These are phyloP conservation scores for Orbilia blumenaviensis DNA, from an alignment of 2,329 filamentous ascomycete genomes.

Conservation along the genomic window DNA sequence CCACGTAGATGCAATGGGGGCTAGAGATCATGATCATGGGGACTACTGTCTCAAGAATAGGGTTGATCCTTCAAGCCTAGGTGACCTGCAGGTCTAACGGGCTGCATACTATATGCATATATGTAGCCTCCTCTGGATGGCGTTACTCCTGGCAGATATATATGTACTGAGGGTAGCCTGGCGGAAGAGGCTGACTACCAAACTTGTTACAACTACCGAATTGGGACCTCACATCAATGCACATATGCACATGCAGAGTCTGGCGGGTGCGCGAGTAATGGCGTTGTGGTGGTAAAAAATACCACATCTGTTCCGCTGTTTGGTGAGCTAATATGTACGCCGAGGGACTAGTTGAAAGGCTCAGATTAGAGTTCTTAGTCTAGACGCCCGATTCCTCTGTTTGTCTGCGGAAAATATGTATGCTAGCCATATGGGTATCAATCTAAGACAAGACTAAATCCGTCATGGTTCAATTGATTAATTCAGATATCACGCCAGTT, in stretches of 20 bases:
- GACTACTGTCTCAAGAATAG: background rate
- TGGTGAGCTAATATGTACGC: background rate
- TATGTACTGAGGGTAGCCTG: background rate
- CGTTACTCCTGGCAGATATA: background rate
- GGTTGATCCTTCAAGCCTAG: background rate
- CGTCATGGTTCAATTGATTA: background rate
- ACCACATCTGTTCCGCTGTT: background rate
- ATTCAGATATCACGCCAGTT: background rate
- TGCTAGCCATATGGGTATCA: background rate
- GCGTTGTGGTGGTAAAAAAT: background rate
- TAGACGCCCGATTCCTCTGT: background rate
- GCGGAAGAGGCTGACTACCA: background rate
- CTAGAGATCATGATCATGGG: background rate
- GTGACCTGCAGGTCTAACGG: background rate
- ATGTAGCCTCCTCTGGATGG: background rate
- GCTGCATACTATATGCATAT: background rate
- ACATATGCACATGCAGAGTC: background rate
- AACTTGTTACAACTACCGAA: constrained; percentile 4
- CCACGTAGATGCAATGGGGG: background rate
- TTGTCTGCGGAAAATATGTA: background rate
- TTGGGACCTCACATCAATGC: constrained; percentile 1
- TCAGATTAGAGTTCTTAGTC: background rate
- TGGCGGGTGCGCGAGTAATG: background rate
- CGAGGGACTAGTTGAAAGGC: background rate
- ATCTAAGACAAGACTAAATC: too few species aligned